A percentile compares a stretch with the other conserved stretches of the same genome.
phyloP scores from a whole-genome alignment of 768 basidiomycete species.

The Russula compacta region DNA sequence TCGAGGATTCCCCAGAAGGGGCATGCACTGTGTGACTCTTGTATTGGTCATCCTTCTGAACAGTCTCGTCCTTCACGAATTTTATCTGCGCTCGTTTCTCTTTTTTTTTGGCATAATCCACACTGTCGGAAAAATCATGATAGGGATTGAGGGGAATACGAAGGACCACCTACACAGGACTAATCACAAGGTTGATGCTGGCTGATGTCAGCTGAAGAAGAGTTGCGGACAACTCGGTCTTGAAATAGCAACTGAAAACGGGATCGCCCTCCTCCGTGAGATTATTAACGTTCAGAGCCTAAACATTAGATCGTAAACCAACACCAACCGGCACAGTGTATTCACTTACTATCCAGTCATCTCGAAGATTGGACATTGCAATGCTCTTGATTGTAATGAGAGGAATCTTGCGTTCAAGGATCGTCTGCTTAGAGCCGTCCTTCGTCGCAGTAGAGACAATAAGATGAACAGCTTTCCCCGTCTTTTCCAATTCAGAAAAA shows the following conservation, averaged over 20 bases:
- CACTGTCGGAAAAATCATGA: slow-evolving; percentile 34
- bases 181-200: slow-evolving; percentile 61
- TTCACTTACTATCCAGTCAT: slow-evolving; percentile 83
- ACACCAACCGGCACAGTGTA: neutral
- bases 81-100: slow-evolving; percentile 86
- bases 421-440: slow-evolving; percentile 49
- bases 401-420: slow-evolving; percentile 81
- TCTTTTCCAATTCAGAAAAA: slow-evolving; percentile 36
- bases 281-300: slow-evolving; percentile 70
- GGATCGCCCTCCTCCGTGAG: slow-evolving; percentile 92
- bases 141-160: neutral
- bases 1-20: slow-evolving; percentile 76
- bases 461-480: slow-evolving; percentile 78
- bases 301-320: neutral
- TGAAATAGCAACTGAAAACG: slow-evolving; percentile 83
- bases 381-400: slow-evolving; percentile 82
- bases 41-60: slow-evolving; percentile 72
- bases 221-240: slow-evolving; percentile 85
- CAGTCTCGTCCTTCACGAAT: slow-evolving; percentile 81
- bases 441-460: slow-evolving; percentile 46
- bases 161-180: slow-evolving; percentile 54
- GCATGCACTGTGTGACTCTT: slow-evolving; percentile 91
- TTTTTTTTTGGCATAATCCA: slow-evolving; percentile 94
- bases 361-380: slow-evolving; percentile 78
- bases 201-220: slow-evolving; percentile 76